Evolutionary conservation across 495 filamentous ascomycete genomes (phyloP), one percentile per base, ranked within the genome.

Genomic region (Immersiella caudata): DNA sequence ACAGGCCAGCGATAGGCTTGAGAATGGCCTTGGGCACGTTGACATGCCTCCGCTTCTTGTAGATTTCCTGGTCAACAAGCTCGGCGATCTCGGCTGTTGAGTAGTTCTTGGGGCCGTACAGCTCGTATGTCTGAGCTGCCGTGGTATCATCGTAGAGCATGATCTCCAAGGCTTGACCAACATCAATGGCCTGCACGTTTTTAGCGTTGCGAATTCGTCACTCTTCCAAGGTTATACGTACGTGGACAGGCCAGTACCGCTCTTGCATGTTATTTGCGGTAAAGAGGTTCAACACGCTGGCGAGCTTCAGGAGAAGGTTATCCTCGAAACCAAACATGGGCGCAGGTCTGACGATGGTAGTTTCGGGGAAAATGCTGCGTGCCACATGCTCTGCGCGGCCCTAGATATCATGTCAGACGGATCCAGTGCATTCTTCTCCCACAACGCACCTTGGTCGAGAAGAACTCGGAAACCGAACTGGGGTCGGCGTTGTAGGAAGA

Each of bases 301-400:
- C 95, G 57, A 98, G 88, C 75, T 84, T 91, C 79, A 94, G 88
- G 35, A 99, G 89, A 46, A 99, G 88, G 68, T 88, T 88, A 79
- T 99, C 95, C 77, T 99, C 95, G 77, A 90, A 94, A 50, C 95
- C 95, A 77, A 93, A 99, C 80, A 97, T 86, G 16, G 95, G 95
- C 11, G 94, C 90, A 49, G 95, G 95, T 58, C 95, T 89, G 71
- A 99, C 95, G 74, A 99, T 96, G 60, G 96, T 99, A 21, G 95
- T 97, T 79, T 99, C 95, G 14, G 95, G 96, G 83, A 94, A 99
- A 78, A 99, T 97, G 66, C 84, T 86, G 66, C 94, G 90, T 50
- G 86, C 94, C 21, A 94, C 87, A 74, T 90, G 83, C 81, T 99
- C 95, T 68, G 90, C 93, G 74, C 84, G 87, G 52, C 81, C 93